Evolutionary conservation across 2,329 filamentous ascomycete species (phyloP), one percentile per base, ranked within the genome.

Genomic region (Plectosphaerella sp.): DNA sequence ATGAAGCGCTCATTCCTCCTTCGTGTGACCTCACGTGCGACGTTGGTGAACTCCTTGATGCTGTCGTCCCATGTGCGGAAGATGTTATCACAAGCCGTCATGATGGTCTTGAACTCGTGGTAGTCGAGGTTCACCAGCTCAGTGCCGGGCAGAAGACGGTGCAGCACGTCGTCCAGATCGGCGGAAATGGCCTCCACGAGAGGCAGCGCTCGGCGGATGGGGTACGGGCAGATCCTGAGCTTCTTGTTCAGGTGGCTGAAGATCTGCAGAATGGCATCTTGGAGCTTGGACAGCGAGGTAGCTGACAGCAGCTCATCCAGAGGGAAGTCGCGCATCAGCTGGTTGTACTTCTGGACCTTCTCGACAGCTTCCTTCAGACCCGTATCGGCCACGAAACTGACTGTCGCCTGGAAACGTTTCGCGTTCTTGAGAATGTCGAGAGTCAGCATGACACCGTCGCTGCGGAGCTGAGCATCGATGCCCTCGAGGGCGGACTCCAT

Each of bases 161-260:
- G 93, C 58, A 99, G 80, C 54, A 91, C 87, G 48, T 86, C 82
- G 63, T 99, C 91, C 42, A 99, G 77, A 67, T 99, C 95, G 11
- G 86, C 89, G 6, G 95, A 99, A 58, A 99, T 97, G 24, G 93
- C 91, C 71, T 97, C 92, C 11, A 97, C 94, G n/a, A 99, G 82
- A 49, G 91, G 89, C 52, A 99, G 77, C 6, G 94, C 93, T 65
- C 95, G 84, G 58, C 87, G 86, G 62, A 99, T 92, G 0, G 94
- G 94, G 65, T 99, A 99, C 2, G 92, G 91, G 64, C 91, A 97
- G 56, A 97, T 92, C 60, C 93, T 88, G 63, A 99, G 79, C 75
- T 99, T 99, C 78, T 96, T 97, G 78, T 97, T 99, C 67, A 99
- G 79, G 68, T 99, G 95, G 46, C 75, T 82, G 68, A 99, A 99